Percentiles rank a stretch among this genome's conserved stretches.
These are phyloP conservation scores for Apiospora malaysiana DNA, from an alignment of 2,329 filamentous ascomycete genomes.

Conservation along the genomic window DNA sequence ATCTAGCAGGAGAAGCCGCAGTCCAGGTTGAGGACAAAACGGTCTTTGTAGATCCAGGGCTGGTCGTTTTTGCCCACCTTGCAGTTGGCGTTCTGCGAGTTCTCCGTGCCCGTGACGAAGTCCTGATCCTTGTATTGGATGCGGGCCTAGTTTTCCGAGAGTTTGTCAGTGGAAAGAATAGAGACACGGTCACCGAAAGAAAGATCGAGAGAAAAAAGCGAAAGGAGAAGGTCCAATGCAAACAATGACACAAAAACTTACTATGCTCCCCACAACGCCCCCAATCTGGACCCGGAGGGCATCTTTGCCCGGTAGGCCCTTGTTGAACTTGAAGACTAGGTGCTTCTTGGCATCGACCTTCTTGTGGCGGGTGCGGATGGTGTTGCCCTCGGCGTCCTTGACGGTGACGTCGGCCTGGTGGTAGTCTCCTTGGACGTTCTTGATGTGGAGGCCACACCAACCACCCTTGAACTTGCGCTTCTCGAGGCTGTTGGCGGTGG, in stretches of 20 bases:
- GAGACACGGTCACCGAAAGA: background rate
- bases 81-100: slow-evolving; percentile 4
- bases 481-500: background rate
- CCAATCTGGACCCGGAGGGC: background rate
- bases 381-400: background rate
- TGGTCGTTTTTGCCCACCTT: background rate
- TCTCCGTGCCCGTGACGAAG: background rate
- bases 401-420: slow-evolving; percentile 3
- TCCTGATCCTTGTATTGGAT: slow-evolving; percentile 5
- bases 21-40: slow-evolving; percentile 3
- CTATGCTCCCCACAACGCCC: background rate
- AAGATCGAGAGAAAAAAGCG: background rate
- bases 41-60: slow-evolving; percentile 1
- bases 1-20: slow-evolving; percentile 18
- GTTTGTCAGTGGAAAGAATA: too few relatives aligned
- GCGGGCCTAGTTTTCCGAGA: background rate
- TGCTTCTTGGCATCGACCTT: background rate
- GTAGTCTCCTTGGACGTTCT: background rate
- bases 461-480: slow-evolving; percentile 12
- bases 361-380: background rate
- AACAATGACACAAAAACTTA: background rate
- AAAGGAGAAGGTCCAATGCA: too few relatives aligned
- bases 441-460: background rate
- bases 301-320: background rate
- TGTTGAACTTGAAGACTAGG: slow-evolving; percentile 7